These are phyloP conservation scores for Bolboschoenoplectus hybrid DNA, from an alignment of 202 grass and related monocot genomes.

Conservation along the genomic window DNA sequence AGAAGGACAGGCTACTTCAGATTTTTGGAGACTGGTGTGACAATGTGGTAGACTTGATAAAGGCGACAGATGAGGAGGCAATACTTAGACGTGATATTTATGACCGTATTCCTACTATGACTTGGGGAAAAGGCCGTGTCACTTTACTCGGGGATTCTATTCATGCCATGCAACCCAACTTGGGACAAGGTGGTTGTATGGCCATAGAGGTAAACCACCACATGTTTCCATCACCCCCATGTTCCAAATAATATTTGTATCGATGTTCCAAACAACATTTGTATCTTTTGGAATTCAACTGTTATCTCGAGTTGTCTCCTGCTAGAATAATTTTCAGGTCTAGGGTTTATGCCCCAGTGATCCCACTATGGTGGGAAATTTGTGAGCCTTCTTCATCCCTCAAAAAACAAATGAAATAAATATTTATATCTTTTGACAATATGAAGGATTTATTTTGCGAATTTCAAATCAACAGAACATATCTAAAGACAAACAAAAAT, in stretches of 20 bases:
- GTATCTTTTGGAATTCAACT: neutral
- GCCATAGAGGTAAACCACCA: constrained; percentile 81
- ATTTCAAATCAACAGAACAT: neutral
- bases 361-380: neutral
- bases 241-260: neutral
- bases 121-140: constrained; percentile 89
- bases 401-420: neutral
- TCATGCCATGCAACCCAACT: constrained; percentile 99
- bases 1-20: constrained; percentile 69
- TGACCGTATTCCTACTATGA: constrained; percentile 74
- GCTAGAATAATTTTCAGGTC: neutral
- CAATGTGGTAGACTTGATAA: constrained; percentile 83
- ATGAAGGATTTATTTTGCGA: neutral
- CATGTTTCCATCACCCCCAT: neutral
- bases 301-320: neutral
- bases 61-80: constrained; percentile 80
- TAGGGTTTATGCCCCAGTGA: neutral
- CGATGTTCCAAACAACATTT: neutral
- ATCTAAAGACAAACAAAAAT: neutral
- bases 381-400: neutral
- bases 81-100: constrained; percentile 95
- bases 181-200: constrained; percentile 99
- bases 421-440: neutral
- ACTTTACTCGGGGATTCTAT: constrained; percentile 98
- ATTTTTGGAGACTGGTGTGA: constrained; percentile 98